phyloP scores from a whole-genome alignment of 2,329 filamentous ascomycete species.

The Stachybotrys elegans region DNA sequence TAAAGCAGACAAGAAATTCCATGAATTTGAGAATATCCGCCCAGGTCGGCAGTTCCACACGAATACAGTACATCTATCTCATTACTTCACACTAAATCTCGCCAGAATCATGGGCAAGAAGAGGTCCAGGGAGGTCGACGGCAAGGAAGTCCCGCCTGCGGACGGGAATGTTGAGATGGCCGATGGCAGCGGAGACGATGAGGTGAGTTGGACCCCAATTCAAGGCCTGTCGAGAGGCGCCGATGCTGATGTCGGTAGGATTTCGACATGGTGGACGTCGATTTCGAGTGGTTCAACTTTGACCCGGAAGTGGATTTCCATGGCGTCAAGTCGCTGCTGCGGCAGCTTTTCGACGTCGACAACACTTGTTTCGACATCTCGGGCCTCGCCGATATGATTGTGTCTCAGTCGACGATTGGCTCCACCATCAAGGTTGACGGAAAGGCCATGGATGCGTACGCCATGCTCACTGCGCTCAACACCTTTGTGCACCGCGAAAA shows the following conservation, averaged over 20 bases:
- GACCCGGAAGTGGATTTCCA: constrained; percentile 88
- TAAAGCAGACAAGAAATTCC: neutral
- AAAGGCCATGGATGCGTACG: constrained; percentile 87
- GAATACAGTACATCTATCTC: neutral
- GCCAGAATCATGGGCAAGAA: constrained; percentile 41
- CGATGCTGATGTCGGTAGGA: constrained; percentile 49
- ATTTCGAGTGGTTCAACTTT: constrained; percentile 99
- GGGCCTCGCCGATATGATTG: constrained; percentile 76
- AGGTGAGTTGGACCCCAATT: constrained; percentile 29
- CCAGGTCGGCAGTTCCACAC: no score
- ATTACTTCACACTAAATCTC: neutral
- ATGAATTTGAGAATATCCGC: no score
- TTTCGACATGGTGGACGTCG: constrained; percentile 86
- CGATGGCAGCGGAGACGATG: constrained; percentile 48
- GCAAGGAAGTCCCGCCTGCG: constrained; percentile 30
- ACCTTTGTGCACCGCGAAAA: constrained; percentile 73
- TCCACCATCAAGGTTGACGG: constrained; percentile 98
- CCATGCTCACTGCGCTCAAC: constrained; percentile 85
- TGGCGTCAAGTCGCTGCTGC: constrained; percentile 81
- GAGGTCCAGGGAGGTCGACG: constrained; percentile 41
- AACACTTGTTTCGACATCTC: constrained; percentile 82
- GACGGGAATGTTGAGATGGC: constrained; percentile 44
- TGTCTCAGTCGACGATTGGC: constrained; percentile 81
- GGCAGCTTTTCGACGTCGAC: constrained; percentile 90
- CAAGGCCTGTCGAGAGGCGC: constrained; percentile 6